These are phyloP conservation scores for Mucor ambiguus DNA, from an alignment of 371 early-diverging fungal genomes.

Conservation along the genomic window DNA sequence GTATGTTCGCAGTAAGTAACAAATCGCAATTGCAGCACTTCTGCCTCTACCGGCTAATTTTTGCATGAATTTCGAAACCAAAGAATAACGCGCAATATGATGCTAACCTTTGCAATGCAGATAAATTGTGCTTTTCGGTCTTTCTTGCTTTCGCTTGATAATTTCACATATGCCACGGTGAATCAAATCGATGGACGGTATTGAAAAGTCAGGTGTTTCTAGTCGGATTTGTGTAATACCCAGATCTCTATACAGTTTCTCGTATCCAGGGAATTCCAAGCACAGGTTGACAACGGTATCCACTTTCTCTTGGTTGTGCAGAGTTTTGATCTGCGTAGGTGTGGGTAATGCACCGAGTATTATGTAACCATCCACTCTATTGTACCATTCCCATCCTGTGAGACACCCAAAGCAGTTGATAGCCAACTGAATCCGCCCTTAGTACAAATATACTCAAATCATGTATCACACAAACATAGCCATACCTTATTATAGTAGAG, in stretches of 20 bases:
- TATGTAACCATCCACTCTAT: slow-evolving; percentile 39
- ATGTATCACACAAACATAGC: slow-evolving; percentile 9
- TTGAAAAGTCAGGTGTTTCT: slow-evolving; percentile 44
- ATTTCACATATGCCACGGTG: slow-evolving; percentile 32
- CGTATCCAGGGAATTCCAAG: slow-evolving; percentile 50
- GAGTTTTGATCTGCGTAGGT: slow-evolving; percentile 36
- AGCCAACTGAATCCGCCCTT: slow-evolving; percentile 24
- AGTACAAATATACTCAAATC: too few relatives aligned
- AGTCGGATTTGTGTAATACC: slow-evolving; percentile 38
- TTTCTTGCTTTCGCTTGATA: slow-evolving; percentile 11
- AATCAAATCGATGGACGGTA: slow-evolving; percentile 36
- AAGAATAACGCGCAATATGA: not conserved
- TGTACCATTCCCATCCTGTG: slow-evolving; percentile 52
- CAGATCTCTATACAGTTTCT: slow-evolving; percentile 33
- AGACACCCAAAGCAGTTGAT: slow-evolving; percentile 46
- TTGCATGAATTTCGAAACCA: not conserved
- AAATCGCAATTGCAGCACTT: slow-evolving; percentile 46
- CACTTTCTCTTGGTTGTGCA: slow-evolving; percentile 34
- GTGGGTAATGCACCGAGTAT: slow-evolving; percentile 52
- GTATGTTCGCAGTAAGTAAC: slow-evolving; percentile 44
- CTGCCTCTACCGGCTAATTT: slow-evolving; percentile 47
- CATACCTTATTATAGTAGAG: slow-evolving; percentile 48
- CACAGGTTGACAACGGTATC: slow-evolving; percentile 43
- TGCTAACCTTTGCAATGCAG: slow-evolving; percentile 50
- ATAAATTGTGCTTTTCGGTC: slow-evolving; percentile 29